A percentile compares a stretch with the other conserved stretches of the same genome.
These are phyloP conservation scores for Eremothecium coryli DNA, from an alignment of 1,139 yeast species.

Conservation along the genomic window DNA sequence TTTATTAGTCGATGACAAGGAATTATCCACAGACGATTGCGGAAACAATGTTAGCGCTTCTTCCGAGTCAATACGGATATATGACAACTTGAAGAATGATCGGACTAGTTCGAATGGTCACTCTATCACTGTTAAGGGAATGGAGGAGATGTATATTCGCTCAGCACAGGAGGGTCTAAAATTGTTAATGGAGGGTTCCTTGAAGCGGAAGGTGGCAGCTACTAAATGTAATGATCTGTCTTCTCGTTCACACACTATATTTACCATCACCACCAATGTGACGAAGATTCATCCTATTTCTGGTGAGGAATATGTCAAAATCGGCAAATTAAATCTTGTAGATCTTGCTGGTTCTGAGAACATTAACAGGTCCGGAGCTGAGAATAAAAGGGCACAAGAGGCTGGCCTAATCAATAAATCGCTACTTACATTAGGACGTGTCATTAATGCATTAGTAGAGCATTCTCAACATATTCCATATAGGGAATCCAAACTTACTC, in stretches of 20 bases:
- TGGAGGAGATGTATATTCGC: slow-evolving; percentile 39
- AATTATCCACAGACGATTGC: not conserved
- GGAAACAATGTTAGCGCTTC: slow-evolving; percentile 19
- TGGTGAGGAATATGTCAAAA: slow-evolving; percentile 36
- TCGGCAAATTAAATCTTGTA: slow-evolving; percentile 66
- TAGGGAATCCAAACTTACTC: slow-evolving; percentile 73
- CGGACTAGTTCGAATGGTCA: slow-evolving; percentile 4
- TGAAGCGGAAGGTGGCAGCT: slow-evolving; percentile 52
- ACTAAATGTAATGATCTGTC: slow-evolving; percentile 66
- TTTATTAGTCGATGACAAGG: slow-evolving; percentile 34
- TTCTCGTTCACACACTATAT: slow-evolving; percentile 66
- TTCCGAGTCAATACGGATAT: slow-evolving; percentile 34
- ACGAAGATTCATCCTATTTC: slow-evolving; percentile 34
- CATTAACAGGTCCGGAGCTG: slow-evolving; percentile 70
- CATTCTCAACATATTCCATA: slow-evolving; percentile 66
- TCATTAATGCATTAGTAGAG: slow-evolving; percentile 63
- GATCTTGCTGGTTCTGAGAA: slow-evolving; percentile 90
- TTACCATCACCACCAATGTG: slow-evolving; percentile 51
- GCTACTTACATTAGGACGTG: slow-evolving; percentile 72
- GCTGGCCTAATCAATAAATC: slow-evolving; percentile 87
- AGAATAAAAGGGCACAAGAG: slow-evolving; percentile 68
- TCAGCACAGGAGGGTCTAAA: slow-evolving; percentile 36
- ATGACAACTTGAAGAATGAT: slow-evolving; percentile 33
- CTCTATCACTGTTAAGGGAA: slow-evolving; percentile 38
- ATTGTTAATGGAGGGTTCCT: slow-evolving; percentile 42